Percentiles rank a stretch among this genome's conserved stretches.
Conservation (phyloP, 1,139 yeast genomes). For the Yamadazyma atlantica region DNA sequence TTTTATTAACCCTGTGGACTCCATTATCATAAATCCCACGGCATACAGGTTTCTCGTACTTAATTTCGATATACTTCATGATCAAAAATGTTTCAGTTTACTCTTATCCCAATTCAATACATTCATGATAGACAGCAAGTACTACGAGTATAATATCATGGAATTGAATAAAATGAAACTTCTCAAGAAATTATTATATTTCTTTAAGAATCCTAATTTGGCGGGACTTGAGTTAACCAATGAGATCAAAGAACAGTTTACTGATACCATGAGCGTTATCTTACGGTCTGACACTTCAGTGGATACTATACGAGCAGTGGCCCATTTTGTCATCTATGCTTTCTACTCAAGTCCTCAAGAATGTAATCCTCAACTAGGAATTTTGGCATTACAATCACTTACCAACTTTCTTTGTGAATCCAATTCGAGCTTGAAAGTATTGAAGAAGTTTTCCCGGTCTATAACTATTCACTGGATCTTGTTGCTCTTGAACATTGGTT, state of each 20-base stretch:
- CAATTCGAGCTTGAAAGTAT: slow-evolving; percentile 31
- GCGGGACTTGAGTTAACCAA: slow-evolving; percentile 12
- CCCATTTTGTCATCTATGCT: slow-evolving; percentile 37
- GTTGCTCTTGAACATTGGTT: slow-evolving; percentile 45
- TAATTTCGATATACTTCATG: slow-evolving; percentile 36
- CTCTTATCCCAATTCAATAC: slow-evolving; percentile 57
- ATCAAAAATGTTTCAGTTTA: slow-evolving; percentile 45
- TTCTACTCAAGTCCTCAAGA: slow-evolving; percentile 27
- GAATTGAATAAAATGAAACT: slow-evolving; percentile 56
- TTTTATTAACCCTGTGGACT: slow-evolving; percentile 23
- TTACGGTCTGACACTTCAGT: slow-evolving; percentile 35
- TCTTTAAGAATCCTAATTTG: slow-evolving; percentile 35
- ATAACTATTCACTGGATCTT: slow-evolving; percentile 68
- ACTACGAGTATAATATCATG: slow-evolving; percentile 45
- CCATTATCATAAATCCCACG: slow-evolving; percentile 29
- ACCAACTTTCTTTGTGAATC: slow-evolving; percentile 34
- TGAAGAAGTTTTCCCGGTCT: slow-evolving; percentile 53
- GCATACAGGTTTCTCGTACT: slow-evolving; percentile 32
- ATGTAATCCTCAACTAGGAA: slow-evolving; percentile 30
- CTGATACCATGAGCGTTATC: slow-evolving; percentile 21
- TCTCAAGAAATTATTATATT: slow-evolving; percentile 53
- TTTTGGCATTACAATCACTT: slow-evolving; percentile 26
- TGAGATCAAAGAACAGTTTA: slow-evolving; percentile 19
- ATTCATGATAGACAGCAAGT: slow-evolving; percentile 52
- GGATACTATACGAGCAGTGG: slow-evolving; percentile 34